Evolutionary conservation across 345 rosid species (phyloP), one percentile per base, ranked within the genome.

Genomic region (Salix arbutifolia): DNA sequence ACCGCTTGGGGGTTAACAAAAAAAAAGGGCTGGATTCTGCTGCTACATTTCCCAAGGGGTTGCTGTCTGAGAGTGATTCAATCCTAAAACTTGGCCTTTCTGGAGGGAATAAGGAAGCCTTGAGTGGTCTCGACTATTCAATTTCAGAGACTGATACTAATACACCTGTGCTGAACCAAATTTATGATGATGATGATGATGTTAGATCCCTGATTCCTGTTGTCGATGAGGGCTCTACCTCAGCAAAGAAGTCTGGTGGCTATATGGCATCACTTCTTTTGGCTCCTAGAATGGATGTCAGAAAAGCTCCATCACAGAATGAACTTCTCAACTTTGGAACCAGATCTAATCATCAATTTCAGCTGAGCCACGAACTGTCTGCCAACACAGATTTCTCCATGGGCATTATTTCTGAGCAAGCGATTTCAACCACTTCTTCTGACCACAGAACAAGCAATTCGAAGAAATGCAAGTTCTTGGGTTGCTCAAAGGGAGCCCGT

Each of bases 161-260:
- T 65, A 56, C 70, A 5, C 78, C 88, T 21, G 9, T 72, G 74
- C 31, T 65, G 65, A 77, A 81, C 30, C 87, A 79, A 74, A 44
- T 82, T 81, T 73, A 83, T 52, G 50, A 73, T 8, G 81, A 82
- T 52, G 50, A 73, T 8, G 81, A 72, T 67, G 83, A 82, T 40
- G 75, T 69, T 50, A 75, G 90, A 77, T 71, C 81, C 42, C 58
- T 76, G 69, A 76, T 91, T 70, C 92, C 92, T 77, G 88, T 81
- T 70, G 89, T 92, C 42, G 99, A 93, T 11, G 99, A 93, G 76
- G 98, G 98, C 68, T 96, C 99, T 18, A 91, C 99, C 19, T 90
- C 98, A 0, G 96, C 99, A 14, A 96, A 91, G 87, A 91, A 87
- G 78, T 91, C 94, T 35, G 98, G 97, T 79, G 97, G 97, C 64